Evolutionary conservation across 2,329 filamentous ascomycete genomes (phyloP).

Genomic region (Beauveria sp.): DNA sequence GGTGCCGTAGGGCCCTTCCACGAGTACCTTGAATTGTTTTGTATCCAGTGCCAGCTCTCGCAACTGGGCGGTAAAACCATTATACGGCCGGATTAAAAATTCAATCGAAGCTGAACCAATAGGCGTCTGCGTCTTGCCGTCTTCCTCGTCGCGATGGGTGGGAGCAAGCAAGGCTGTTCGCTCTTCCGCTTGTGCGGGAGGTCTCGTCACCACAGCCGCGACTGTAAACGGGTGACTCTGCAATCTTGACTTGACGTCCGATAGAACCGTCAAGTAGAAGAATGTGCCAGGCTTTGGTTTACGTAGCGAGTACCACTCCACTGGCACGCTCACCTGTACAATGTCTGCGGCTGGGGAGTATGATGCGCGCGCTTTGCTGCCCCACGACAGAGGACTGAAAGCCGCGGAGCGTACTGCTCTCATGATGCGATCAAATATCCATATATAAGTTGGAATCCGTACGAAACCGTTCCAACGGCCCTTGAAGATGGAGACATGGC

Average conservation of each 20-base stretch:
- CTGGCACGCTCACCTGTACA: slow-evolving; percentile 31
- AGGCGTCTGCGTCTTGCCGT: not conserved
- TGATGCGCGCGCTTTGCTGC: slow-evolving; percentile 24
- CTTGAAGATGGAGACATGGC: slow-evolving; percentile 42
- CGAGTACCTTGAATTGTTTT: slow-evolving; percentile 25
- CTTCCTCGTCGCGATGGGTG: not conserved
- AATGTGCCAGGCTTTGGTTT: slow-evolving; percentile 29
- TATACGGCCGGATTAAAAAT: slow-evolving; percentile 38
- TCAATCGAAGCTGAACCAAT: slow-evolving; percentile 20
- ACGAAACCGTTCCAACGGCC: slow-evolving; percentile 41
- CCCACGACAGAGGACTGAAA: slow-evolving; percentile 32
- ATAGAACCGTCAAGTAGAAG: slow-evolving; percentile 37
- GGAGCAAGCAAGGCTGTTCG: slow-evolving; percentile 25
- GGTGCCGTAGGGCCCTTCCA: slow-evolving; percentile 39
- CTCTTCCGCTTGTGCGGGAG: slow-evolving; percentile 20
- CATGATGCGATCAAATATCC: slow-evolving; percentile 40
- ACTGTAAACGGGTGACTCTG: slow-evolving; percentile 45
- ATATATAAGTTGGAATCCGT: slow-evolving; percentile 41
- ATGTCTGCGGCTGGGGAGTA: slow-evolving; percentile 33
- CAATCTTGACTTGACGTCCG: slow-evolving; percentile 30
- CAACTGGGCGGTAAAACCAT: slow-evolving; percentile 34
- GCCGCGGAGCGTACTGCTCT: slow-evolving; percentile 34
- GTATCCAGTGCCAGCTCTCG: slow-evolving; percentile 23
- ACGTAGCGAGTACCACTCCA: slow-evolving; percentile 24
- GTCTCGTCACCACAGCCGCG: slow-evolving; percentile 21